A percentile compares a stretch with the other conserved stretches of the same genome.
These are phyloP conservation scores for Uromyces viciae-fabae DNA, from an alignment of 1,284 basidiomycete genomes.

Conservation along the genomic window DNA sequence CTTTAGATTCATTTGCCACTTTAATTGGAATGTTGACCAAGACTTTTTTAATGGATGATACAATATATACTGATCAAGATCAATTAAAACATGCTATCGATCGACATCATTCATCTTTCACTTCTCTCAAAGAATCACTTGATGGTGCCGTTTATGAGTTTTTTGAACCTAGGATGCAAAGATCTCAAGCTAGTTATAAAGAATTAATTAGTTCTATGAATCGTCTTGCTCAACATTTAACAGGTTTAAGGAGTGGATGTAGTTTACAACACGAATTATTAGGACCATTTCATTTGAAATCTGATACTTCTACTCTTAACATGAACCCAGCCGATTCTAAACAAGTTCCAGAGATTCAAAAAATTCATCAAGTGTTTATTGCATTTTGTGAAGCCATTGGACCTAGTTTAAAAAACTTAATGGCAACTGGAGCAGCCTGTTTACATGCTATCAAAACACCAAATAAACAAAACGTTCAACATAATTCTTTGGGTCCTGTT, in stretches of 20 bases:
- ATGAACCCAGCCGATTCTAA: constrained; percentile 47
- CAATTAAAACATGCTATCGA: constrained; percentile 62
- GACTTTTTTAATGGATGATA: constrained; percentile 72
- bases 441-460: constrained; percentile 37
- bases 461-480: neutral
- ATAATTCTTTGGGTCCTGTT: neutral
- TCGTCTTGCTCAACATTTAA: constrained; percentile 82
- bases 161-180: constrained; percentile 59
- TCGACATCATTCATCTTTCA: constrained; percentile 64
- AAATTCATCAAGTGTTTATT: constrained; percentile 64
- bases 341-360: constrained; percentile 3
- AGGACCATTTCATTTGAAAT: constrained; percentile 48
- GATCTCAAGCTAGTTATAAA: constrained; percentile 66
- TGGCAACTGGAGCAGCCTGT: constrained; percentile 55
- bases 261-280: constrained; percentile 75
- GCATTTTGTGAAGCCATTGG: constrained; percentile 77
- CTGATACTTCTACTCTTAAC: neutral
- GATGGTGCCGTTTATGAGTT: constrained; percentile 80
- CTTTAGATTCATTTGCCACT: constrained; percentile 79
- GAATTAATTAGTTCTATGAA: constrained; percentile 78
- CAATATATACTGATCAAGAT: constrained; percentile 55
- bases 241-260: constrained; percentile 76
- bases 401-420: constrained; percentile 69
- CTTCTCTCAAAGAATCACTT: constrained; percentile 74
- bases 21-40: constrained; percentile 73